Conservation (phyloP, 1,284 basidiomycete species). For the Irpex rosettiformis region DNA sequence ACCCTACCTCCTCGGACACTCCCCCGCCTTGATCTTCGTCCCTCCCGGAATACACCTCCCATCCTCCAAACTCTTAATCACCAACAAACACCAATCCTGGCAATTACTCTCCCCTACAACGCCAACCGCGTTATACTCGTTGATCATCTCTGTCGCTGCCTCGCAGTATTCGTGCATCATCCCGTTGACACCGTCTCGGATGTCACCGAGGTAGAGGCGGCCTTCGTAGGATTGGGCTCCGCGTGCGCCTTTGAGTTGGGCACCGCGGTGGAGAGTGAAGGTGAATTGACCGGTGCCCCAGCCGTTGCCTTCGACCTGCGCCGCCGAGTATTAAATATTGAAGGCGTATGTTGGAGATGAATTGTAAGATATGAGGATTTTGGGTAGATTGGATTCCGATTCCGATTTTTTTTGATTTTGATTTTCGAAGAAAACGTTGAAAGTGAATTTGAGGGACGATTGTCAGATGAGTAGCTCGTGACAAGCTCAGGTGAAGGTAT, state of each 20-base stretch:
- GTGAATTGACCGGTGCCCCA: slow-evolving; percentile 20
- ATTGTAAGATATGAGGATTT: no score
- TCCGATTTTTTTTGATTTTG: no score
- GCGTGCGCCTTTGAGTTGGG: slow-evolving; percentile 18
- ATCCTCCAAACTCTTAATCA: slow-evolving; percentile 20
- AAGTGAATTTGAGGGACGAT: no score
- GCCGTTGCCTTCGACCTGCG: slow-evolving; percentile 18
- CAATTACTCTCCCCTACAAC: slow-evolving; percentile 19
- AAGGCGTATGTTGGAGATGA: no score
- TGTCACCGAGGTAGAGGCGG: slow-evolving; percentile 17
- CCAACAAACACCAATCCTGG: slow-evolving; percentile 20
- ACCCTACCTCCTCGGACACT: slow-evolving; percentile 15
- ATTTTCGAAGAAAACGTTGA: no score
- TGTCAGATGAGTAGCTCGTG: background rate
- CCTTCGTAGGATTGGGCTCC: slow-evolving; percentile 19
- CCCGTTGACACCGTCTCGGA: slow-evolving; percentile 16
- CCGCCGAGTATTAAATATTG: background rate
- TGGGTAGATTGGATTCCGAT: no score
- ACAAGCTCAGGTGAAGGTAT: background rate
- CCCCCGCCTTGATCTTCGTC: slow-evolving; percentile 11
- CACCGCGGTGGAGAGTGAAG: slow-evolving; percentile 16
- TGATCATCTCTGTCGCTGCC: slow-evolving; percentile 19
- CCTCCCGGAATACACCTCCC: slow-evolving; percentile 14
- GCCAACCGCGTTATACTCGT: slow-evolving; percentile 15
- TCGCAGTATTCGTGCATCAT: slow-evolving; percentile 22